Evolutionary conservation across 1,139 yeast species (phyloP), one percentile per base, ranked within the genome.

Genomic region (Pichia sp.): DNA sequence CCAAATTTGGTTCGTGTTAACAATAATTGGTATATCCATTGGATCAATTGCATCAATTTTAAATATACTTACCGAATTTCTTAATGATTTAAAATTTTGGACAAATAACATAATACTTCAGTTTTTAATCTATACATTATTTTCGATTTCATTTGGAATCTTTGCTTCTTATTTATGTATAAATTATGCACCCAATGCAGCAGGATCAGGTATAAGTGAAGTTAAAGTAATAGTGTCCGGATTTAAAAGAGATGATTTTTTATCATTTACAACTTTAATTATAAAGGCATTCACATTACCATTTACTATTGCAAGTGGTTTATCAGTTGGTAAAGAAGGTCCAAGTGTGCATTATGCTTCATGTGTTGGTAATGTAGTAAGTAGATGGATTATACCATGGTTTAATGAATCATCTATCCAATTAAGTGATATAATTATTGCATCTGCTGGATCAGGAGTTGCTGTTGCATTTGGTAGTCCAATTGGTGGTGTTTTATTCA

Each of bases 121-220:
- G 52, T 91, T 87, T 63, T 1, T 81, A 2, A 63, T 80, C 1
- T 91, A 83, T 64, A 74, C 89, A 3, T 14, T 70, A 0, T 69
- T 85, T 2, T 86, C 96, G 5, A 67, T 84, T 0, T 25, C 72
- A 0, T 82, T 91, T 63, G 86, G 95, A 0, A 69, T 74, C 13
- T 60, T 76, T 11, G 83, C 96, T 1, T 89, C 95, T 0, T 67
- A 75, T 16, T 66, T 89, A 45, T 96, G 95, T 46, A 75, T 80
- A 60, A 67, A 69, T 25, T 83, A 80, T 62, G 93, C 96, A 0
- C 96, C 96, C 0, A 77, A 84, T 53, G 99, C 99, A 0, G 95
- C 99, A 0, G 99, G 99, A 0, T 87, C 96, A 3, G 99, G 99
- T 0, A 95, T 95, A 47, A 86, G 97, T 6, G 99, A 95, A 67